Evolutionary conservation across 106 monocot species (phyloP), one percentile per base, ranked within the genome.

Genomic region (Phalaenopsis equestris): DNA sequence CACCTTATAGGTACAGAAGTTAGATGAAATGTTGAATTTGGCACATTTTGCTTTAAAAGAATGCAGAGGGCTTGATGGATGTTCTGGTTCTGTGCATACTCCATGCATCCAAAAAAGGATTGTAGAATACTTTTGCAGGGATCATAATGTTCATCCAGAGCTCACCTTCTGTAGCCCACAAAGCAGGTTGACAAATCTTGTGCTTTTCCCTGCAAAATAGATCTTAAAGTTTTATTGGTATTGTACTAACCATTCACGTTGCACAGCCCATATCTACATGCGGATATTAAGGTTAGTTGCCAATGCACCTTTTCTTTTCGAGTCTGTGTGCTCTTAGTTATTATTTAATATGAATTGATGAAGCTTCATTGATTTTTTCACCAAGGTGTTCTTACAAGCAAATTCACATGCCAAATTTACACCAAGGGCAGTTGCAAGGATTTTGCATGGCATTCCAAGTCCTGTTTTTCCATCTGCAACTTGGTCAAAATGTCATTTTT

Each of bases 391-490:
- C 83, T 82, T 99, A 80, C 94, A 94, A 82, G 91, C 86, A 67
- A 99, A 99, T 78, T 86, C 88, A n/a, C 83, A 81, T 79, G 78
- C 79, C 14, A 94, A 99, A 56, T 99, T 99, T 79, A 99, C 92
- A 7, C 94, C 98, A 67, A 89, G 98, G 86, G 94, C 98, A 82
- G 89, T 94, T 79, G 88, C 98, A 58, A 90, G 98, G 78, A 99
- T 99, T 78, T 90, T 94, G 98, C 92, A 99, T 84, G 98, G 98
- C 83, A 93, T 99, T 56, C 75, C 98, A 43, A 99, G 98, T 84
- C 98, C 98, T 72, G 89, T 93, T 81, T 99, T 93, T 83, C 91
- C 98, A 67, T 86, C 89, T 61, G 77, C 89, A 79, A 92, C 75
- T 78, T 99, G 98, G 98, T 87, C 88, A 0, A 92, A 87, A 57